phyloP scores from a whole-genome alignment of 164 flowering plant genomes.

The Macadamia tetraphylla region DNA sequence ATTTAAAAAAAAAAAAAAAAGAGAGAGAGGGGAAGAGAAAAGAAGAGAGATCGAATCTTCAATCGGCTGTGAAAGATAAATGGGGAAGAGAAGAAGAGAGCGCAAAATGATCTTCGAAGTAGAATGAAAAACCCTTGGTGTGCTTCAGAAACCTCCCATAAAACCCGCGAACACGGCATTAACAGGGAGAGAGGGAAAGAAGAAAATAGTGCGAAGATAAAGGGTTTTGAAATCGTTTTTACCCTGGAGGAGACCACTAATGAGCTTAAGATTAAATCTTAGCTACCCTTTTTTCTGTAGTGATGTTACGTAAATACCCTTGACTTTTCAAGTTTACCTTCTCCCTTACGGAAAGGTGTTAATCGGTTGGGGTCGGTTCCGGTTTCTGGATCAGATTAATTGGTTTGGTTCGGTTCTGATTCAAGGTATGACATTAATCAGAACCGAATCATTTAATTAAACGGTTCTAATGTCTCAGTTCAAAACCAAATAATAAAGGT shows the following conservation, averaged over 20 bases:
- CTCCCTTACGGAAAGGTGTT: too few species aligned
- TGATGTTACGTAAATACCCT: too few species aligned
- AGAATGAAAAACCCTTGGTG: constrained; percentile 5
- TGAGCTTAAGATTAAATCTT: too few species aligned
- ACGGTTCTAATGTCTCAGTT: too few species aligned
- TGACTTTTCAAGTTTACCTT: too few species aligned
- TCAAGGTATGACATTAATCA: too few species aligned
- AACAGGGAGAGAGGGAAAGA: constrained; percentile 6
- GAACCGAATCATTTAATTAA: too few species aligned
- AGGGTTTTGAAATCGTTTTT: constrained; percentile 37
- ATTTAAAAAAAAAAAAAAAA: background rate
- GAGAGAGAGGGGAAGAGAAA: background rate
- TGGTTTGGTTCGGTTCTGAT: too few species aligned
- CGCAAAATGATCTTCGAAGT: background rate
- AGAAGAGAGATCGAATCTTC: constrained; percentile 8
- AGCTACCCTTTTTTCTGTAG: too few species aligned
- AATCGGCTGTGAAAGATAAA: background rate
- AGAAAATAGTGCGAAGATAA: constrained; percentile 10
- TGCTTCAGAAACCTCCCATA: constrained; percentile 14
- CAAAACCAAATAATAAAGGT: too few species aligned
- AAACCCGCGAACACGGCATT: constrained; percentile 5
- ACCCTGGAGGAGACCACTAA: background rate
- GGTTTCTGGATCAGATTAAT: too few species aligned
- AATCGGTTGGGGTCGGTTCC: too few species aligned
- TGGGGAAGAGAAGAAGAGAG: background rate